Evolutionary conservation across 768 basidiomycete genomes (phyloP), one percentile per base, ranked within the genome.

Genomic region (Lactifluus echinatus): DNA sequence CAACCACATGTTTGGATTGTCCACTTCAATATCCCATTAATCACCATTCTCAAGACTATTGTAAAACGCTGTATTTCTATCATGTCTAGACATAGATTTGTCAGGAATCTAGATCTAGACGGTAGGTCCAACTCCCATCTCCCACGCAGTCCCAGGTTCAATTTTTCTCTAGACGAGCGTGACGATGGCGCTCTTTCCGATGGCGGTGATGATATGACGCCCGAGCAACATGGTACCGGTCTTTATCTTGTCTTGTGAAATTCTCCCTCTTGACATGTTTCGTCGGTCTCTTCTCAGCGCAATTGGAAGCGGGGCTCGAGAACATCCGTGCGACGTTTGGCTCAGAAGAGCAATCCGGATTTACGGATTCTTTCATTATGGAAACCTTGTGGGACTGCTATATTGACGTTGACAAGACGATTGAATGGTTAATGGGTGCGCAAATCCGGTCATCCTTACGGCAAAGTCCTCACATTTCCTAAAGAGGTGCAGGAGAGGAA

Each of bases 11-110:
- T 45, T 49, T 15, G 46, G 28, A 42, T 49, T 44, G 39, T 34
- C 36, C 28, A 31, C 46, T 46, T 19, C 55, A 56, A 39, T 42
- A 53, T 50, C 52, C 42, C 52, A 28, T 55, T 62, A 52, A 53
- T 62, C 55, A 62, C 55, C 57, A 57, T 54, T 55, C 43, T 55
- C 54, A 56, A 59, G 48, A 59, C 51, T 48, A 34, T 57, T 42
- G 59, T 65, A 60, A 61, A 63, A 53, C 42, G 54, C 55, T 60
- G 52, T 63, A 42, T 53, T 50, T 56, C 59, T 62, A 49, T 49
- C 51, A 93, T 97, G 93, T 97, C 95, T 5, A 79, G 96, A 70
- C 96, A 98, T 72, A 84, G 93, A 67, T 80, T 85, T 71, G 77
- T 97, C 62, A 79, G 89, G 61, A 93, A 93, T 72, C 74, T 98